Evolutionary conservation across 2,329 filamentous ascomycete species (phyloP), one percentile per base, ranked within the genome.

Genomic region (Colletotrichum echinochloae): DNA sequence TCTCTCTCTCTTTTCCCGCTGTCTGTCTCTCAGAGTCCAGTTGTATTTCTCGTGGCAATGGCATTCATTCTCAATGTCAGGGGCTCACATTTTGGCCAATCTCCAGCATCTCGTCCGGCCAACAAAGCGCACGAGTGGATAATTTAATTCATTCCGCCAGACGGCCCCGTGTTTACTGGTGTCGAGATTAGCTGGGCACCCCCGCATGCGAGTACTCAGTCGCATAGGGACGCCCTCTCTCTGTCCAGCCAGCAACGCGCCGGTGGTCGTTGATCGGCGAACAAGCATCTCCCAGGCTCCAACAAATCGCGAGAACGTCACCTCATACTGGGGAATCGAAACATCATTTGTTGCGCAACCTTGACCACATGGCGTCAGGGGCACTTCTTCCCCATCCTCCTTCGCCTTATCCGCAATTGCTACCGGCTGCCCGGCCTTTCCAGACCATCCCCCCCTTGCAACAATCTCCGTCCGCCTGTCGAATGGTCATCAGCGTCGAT

Each of bases 101-200:
- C 20, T 71, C 68, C 57, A 67, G 68, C 64, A 59, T 30, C 64
- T 67, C 63, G 52, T 46, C 68, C 57, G 51, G 59, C 51, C 64
- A 68, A 71, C 68, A 68, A 57, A 41, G 39, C 16, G 37, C 59
- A 37, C 57, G 9, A 54, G 57, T 71, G 68, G 68, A 48, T 63
- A 63, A 57, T 48, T 30, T 71, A 46, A 71, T 67, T 67, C 64
- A 71, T 67, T 67, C 51, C 68, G 57, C 57, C 57, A 68, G 37
- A 46, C 26, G n/a, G 48, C 55, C 64, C 67, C 63, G 56, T 54
- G 41, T 67, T 62, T 57, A 28, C 57, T 65, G 52, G 59, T 37
- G 48, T 67, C 37, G 23, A 67, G 68, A 71, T 71, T 62, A 48
- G 26, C 44, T 44, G 18, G 23, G 9, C 26, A 41, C 35, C 55